These are phyloP conservation scores for Lophiotrema nucula DNA, from an alignment of 495 filamentous ascomycete genomes.

Conservation along the genomic window DNA sequence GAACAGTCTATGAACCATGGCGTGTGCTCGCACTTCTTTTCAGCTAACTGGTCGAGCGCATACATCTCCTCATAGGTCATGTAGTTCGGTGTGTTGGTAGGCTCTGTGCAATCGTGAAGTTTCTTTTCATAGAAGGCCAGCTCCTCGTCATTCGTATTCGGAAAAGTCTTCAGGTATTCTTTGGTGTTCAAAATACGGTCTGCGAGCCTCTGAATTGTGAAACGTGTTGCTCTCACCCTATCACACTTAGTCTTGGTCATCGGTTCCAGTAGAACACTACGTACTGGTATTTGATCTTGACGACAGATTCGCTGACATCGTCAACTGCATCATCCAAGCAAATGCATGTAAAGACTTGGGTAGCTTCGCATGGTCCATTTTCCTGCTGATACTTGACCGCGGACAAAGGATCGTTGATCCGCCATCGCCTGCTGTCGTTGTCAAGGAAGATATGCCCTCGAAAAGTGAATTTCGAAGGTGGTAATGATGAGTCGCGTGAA, in stretches of 20 bases:
- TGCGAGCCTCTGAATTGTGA: background rate
- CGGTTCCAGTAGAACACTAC: background rate
- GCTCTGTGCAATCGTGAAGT: background rate
- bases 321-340: background rate
- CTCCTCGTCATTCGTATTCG: background rate
- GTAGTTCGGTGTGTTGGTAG: background rate
- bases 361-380: background rate
- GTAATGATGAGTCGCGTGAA: background rate
- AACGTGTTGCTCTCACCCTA: background rate
- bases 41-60: background rate
- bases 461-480: background rate
- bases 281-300: constrained; percentile 6
- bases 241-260: background rate
- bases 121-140: too few species aligned
- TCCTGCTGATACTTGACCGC: background rate
- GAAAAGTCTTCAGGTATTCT: background rate
- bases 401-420: background rate
- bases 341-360: background rate
- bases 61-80: background rate
- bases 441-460: background rate
- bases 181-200: background rate
- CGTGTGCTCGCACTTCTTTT: background rate
- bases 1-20: background rate
- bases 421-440: background rate
- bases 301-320: background rate